Evolutionary conservation across 2,329 filamentous ascomycete genomes (phyloP).

Genomic region (Xylariaceae sp.): DNA sequence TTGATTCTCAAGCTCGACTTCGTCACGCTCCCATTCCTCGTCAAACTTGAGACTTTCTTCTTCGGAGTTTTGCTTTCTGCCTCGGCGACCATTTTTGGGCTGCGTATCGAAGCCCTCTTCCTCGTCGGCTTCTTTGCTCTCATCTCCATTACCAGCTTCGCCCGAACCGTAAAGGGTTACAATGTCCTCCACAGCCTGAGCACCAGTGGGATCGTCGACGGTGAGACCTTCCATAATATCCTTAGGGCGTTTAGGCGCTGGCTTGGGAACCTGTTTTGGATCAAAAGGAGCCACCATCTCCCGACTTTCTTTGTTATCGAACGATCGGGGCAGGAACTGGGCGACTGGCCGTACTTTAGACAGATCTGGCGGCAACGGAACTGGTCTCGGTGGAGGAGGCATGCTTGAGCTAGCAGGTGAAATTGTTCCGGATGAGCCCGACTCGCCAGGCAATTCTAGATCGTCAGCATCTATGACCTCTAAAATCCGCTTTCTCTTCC

Average conservation of each 20-base stretch:
- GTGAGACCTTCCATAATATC: constrained; percentile 28
- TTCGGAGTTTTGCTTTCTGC: constrained; percentile 14
- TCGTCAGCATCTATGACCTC: constrained; percentile 34
- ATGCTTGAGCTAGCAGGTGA: constrained; percentile 26
- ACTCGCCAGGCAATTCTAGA: constrained; percentile 22
- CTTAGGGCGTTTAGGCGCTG: constrained; percentile 24
- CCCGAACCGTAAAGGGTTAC: constrained; percentile 32
- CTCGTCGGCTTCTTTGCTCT: constrained; percentile 30
- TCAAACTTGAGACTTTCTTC: constrained; percentile 49
- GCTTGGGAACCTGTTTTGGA: constrained; percentile 24
- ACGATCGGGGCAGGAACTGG: constrained; percentile 30
- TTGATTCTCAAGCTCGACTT: constrained; percentile 62
- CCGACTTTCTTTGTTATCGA: constrained; percentile 27
- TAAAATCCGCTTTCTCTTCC: constrained; percentile 42
- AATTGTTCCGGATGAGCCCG: constrained; percentile 14
- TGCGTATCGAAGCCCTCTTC: constrained; percentile 29
- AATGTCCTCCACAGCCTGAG: constrained; percentile 42
- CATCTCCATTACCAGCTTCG: constrained; percentile 32
- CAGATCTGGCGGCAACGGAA: constrained; percentile 28
- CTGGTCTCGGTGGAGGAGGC: constrained; percentile 31
- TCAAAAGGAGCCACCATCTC: constrained; percentile 30
- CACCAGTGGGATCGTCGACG: constrained; percentile 33
- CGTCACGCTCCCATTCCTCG: constrained; percentile 58
- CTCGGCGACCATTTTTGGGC: constrained; percentile 13
- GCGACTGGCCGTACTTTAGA: constrained; percentile 29